These are phyloP conservation scores for Saxophila tyrrhenica DNA, from an alignment of 495 filamentous ascomycete genomes.

Conservation along the genomic window DNA sequence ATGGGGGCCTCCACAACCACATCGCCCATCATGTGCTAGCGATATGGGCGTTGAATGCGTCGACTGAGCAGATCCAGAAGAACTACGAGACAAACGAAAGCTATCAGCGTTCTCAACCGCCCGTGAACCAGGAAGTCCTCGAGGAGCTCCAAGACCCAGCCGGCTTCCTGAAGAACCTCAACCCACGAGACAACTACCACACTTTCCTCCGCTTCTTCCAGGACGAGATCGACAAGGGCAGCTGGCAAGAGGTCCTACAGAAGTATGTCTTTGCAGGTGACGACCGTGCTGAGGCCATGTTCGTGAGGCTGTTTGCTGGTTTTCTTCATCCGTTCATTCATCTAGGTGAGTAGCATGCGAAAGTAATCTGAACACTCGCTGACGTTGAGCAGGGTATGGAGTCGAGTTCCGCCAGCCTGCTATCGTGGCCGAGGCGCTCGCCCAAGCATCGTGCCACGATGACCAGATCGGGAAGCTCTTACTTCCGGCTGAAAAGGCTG, in stretches of 20 bases:
- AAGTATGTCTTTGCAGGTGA: conserved; percentile 56
- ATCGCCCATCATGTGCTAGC: conserved; percentile 65
- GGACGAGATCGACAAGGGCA: conserved; percentile 51
- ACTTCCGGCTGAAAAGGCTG: conserved; percentile 41
- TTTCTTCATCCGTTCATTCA: conserved; percentile 78
- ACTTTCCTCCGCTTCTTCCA: conserved; percentile 67
- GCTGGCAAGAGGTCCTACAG: conserved; percentile 45
- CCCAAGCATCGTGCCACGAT: conserved; percentile 57
- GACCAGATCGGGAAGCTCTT: conserved; percentile 41
- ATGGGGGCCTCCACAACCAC: conserved; percentile 48
- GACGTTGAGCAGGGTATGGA: conserved; percentile 69
- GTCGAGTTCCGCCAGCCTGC: conserved; percentile 71
- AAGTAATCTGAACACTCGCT: too few species aligned
- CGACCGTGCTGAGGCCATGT: conserved; percentile 49
- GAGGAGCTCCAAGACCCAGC: conserved; percentile 41
- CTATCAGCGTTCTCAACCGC: conserved; percentile 46
- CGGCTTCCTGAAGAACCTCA: conserved; percentile 42
- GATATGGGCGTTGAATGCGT: conserved; percentile 64
- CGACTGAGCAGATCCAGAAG: conserved; percentile 41
- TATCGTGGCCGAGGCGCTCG: conserved; percentile 69
- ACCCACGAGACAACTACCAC: conserved; percentile 44
- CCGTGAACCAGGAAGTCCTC: conserved; percentile 35
- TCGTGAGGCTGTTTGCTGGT: conserved; percentile 48
- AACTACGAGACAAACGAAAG: conserved; percentile 47
- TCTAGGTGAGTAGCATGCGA: too few species aligned